A percentile compares a stretch with the other conserved stretches of the same genome.
Conservation (phyloP, 2,329 filamentous ascomycete species). For the Pyrenochaeta sp. region DNA sequence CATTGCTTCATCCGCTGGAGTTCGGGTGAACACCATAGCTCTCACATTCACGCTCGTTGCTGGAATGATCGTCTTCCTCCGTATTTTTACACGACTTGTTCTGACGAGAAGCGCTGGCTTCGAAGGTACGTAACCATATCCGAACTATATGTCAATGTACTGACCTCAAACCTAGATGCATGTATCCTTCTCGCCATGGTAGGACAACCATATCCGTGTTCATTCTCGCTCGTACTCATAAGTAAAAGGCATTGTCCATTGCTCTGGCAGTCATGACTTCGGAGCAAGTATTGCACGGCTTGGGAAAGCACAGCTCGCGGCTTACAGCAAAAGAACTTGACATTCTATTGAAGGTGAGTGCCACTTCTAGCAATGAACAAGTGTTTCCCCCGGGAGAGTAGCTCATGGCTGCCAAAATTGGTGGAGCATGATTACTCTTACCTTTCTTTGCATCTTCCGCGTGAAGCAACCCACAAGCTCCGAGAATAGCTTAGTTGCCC, state of each 20-base stretch:
- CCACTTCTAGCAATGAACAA: background rate
- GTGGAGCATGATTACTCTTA: background rate
- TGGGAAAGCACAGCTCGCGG: slow-evolving; percentile 33
- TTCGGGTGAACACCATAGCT: slow-evolving; percentile 40
- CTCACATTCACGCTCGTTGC: slow-evolving; percentile 44
- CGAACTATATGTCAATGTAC: too few relatives aligned
- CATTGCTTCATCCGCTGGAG: slow-evolving; percentile 37
- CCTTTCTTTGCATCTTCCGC: background rate
- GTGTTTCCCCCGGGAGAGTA: background rate
- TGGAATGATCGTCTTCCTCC: slow-evolving; percentile 38
- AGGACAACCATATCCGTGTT: slow-evolving; percentile 3
- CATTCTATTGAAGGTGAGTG: slow-evolving; percentile 22
- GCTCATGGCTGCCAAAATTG: background rate
- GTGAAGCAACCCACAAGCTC: background rate
- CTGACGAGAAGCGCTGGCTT: slow-evolving; percentile 34
- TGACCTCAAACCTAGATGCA: slow-evolving; percentile 19
- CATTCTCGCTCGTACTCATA: slow-evolving; percentile 13
- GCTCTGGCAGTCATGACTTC: slow-evolving; percentile 36
- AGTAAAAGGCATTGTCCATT: slow-evolving; percentile 32
- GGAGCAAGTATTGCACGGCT: slow-evolving; percentile 41
- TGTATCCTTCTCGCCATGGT: slow-evolving; percentile 45
- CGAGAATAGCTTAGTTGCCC: background rate
- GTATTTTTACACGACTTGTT: slow-evolving; percentile 39
- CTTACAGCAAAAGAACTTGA: slow-evolving; percentile 18
- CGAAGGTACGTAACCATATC: slow-evolving; percentile 12